Base-by-base conservation (phyloP, 2,329 filamentous ascomycete genomes). In the Zasmidium citrigriseum region DNA sequence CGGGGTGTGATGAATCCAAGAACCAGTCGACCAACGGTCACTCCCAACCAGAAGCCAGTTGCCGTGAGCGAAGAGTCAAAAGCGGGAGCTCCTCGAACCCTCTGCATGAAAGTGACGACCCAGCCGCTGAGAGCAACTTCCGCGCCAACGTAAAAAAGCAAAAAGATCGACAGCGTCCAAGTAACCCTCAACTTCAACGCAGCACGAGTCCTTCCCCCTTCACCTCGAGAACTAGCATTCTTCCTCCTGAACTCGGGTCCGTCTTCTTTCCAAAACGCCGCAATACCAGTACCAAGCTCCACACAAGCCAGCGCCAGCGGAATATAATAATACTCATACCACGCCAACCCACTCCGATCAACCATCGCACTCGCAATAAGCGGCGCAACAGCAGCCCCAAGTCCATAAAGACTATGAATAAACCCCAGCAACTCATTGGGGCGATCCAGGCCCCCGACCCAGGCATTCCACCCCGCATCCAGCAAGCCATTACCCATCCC, bases 311-410 rank as follows among this genome's bases (percentile, higher is more conserved):
- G 25, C 3, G 47, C 57, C n/a, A 60, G 25, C 16, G 48, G 47
- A 55, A 91, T 73, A 67, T 89, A 90, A 73, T 89, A 91, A 69
- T 87, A 91, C 2, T 78, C 77, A 65, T 86, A 89, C 89, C 89
- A 92, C 0, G 76, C 75, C 49, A 86, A 68, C 3, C 75, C 62
- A 0, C 74, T 83, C 62, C 83, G 84, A 0, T 86, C 84, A 20
- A 91, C 82, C 82, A 91, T 85, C 5, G 82, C 80, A 0, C 89
- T 90, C 1, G 88, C 88, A 59, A 90, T 79, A 7, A 91, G 71
- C 0, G 88, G 89, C 7, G 80, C 78, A 16, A 90, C 73, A 0
- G 87, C 85, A 1, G 85, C 89, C 0, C 89, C 89, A 0, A 89
- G 67, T 0, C 87, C 88, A 67, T 90, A 91, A n/a, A 83, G 82